Base-by-base conservation (phyloP, 1,284 basidiomycete genomes). In the Heterobasidion annosum region DNA sequence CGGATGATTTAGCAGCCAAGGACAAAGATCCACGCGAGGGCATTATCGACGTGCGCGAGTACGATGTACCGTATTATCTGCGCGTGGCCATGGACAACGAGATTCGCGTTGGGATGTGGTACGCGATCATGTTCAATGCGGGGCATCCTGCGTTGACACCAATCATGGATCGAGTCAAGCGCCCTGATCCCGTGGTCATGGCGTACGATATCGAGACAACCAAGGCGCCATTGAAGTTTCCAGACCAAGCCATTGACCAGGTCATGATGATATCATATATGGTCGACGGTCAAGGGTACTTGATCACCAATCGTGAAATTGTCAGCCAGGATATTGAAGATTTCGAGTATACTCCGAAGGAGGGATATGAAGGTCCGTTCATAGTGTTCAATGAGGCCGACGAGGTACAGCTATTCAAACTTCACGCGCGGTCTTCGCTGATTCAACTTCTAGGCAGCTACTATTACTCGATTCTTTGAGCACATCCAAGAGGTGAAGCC, bases 181-280 rank as follows among this genome's bases (percentile, higher is more conserved):
- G 97, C 82, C 94, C 97, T 35, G 97, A 99, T 65, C 97, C 97
- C 0, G 94, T 99, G 50, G 94, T 99, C 55, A 92, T 99, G 91
- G 97, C 97, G 0, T 99, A 83, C 70, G 97, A 99, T 83, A 99
- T 99, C 65, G 97, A 99, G 73, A 97, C 93, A 33, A 95, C 95
- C 1, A 99, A 99, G 72, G 91, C 93, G 49, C 97, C 97, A 12
- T 85, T 99, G 66, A 99, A 99, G 70, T 99, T 99, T 67, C 97
- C 97, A 0, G 97, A 99, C 73, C 90, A 93, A 62, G 84, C 88
- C 10, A 87, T 91, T 18, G 97, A 99, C 73, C 94, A 97, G 67
- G 93, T 99, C 64, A 99, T 99, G 96, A 99, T 99, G 97, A 99
- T 99, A 61, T 99, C 97, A 46, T 97, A 96, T 72, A 97, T 97